These are phyloP conservation scores for Beauveria australis DNA, from an alignment of 2,329 filamentous ascomycete species.

Conservation along the genomic window DNA sequence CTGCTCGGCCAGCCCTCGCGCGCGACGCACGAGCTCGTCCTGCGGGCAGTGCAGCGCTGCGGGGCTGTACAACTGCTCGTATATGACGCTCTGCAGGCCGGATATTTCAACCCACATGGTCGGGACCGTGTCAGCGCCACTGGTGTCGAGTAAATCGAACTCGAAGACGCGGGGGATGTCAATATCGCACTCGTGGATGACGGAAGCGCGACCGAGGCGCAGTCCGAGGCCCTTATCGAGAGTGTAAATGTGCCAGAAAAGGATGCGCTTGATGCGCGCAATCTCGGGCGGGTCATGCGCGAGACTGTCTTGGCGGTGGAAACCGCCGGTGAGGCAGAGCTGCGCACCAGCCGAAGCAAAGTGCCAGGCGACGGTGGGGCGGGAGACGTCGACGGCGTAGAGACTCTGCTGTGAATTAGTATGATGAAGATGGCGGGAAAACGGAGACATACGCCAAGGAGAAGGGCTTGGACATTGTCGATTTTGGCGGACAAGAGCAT, in stretches of 20 bases:
- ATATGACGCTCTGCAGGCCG: slow-evolving; percentile 50
- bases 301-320: slow-evolving; percentile 39
- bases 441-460: slow-evolving; percentile 42
- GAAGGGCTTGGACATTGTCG: slow-evolving; percentile 48
- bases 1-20: slow-evolving; percentile 29
- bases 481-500: slow-evolving; percentile 47
- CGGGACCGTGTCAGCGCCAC: slow-evolving; percentile 31
- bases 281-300: slow-evolving; percentile 25
- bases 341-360: slow-evolving; percentile 50
- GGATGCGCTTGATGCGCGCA: slow-evolving; percentile 29
- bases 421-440: neutral
- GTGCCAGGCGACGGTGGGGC: slow-evolving; percentile 57
- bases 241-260: slow-evolving; percentile 46
- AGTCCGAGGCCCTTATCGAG: slow-evolving; percentile 52
- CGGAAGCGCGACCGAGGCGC: slow-evolving; percentile 48
- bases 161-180: slow-evolving; percentile 36
- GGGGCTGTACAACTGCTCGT: slow-evolving; percentile 46
- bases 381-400: slow-evolving; percentile 55
- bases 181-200: slow-evolving; percentile 53
- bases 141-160: slow-evolving; percentile 31
- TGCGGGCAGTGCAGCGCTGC: slow-evolving; percentile 33
- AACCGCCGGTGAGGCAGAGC: slow-evolving; percentile 55
- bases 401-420: slow-evolving; percentile 35
- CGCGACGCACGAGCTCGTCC: slow-evolving; percentile 32
- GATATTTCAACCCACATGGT: slow-evolving; percentile 47